Percentiles rank a stretch among this genome's conserved stretches.
Evolutionary conservation across 768 basidiomycete genomes (phyloP).

Genomic region (Termitomyces sp.): DNA sequence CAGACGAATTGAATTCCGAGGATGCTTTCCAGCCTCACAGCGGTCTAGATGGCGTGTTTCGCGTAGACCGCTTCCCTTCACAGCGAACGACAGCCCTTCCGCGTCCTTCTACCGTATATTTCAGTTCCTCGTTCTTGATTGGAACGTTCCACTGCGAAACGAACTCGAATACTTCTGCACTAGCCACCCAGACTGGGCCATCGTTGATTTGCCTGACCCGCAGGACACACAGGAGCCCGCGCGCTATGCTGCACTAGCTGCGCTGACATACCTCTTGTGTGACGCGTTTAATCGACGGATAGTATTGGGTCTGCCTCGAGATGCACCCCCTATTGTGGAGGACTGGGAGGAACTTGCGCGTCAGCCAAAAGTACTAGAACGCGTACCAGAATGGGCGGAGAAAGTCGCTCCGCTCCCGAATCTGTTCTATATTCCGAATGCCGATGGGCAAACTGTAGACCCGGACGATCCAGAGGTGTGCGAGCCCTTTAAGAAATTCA

Average conservation of each 20-base stretch:
- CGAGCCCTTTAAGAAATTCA: not conserved
- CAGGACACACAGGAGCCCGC: conserved; percentile 14
- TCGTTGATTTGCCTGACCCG: not conserved
- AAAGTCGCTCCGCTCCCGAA: conserved; percentile 17
- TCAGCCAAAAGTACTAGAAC: conserved; percentile 28
- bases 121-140: conserved; percentile 27
- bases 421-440: conserved; percentile 21
- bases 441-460: not conserved
- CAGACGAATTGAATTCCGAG: not conserved
- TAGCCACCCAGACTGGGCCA: not conserved
- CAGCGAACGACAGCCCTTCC: conserved; percentile 19
- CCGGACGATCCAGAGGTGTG: not conserved
- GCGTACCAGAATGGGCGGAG: conserved; percentile 24
- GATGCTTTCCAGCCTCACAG: not conserved
- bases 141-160: conserved; percentile 26
- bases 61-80: not conserved
- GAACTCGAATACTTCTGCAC: conserved; percentile 33
- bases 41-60: not conserved
- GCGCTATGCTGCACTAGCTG: conserved; percentile 27
- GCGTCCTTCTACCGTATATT: conserved; percentile 35
- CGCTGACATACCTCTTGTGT: conserved; percentile 26
- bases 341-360: conserved; percentile 30
- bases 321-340: conserved; percentile 28
- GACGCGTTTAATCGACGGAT: conserved; percentile 28
- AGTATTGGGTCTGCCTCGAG: conserved; percentile 29